These are phyloP conservation scores for Zymoseptoria tritici DNA, from an alignment of 2,329 filamentous ascomycete genomes.

Conservation along the genomic window DNA sequence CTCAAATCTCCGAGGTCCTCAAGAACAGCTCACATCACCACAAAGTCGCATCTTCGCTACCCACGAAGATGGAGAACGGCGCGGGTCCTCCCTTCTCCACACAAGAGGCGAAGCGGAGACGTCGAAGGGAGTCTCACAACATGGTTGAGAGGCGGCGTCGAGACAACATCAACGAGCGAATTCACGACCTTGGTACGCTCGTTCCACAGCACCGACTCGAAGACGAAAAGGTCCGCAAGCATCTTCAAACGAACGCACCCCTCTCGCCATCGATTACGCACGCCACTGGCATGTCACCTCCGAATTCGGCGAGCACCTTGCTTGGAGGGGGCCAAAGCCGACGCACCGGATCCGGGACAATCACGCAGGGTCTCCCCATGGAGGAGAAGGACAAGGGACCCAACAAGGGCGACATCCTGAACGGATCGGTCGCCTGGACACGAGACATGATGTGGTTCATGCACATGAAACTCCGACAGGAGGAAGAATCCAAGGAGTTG, in stretches of 20 bases:
- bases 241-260: conserved; percentile 85
- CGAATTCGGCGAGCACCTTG: conserved; percentile 79
- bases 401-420: conserved; percentile 97
- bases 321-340: conserved; percentile 78
- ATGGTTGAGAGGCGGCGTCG: conserved; percentile 87
- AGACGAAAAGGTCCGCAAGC: conserved; percentile 93
- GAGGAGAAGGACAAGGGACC: conserved; percentile 98
- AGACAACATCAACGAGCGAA: conserved; percentile 98
- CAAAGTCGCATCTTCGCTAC: conserved; percentile 56
- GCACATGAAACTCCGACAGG: conserved; percentile 79
- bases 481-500: conserved; percentile 74
- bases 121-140: conserved; percentile 90
- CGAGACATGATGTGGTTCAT: conserved; percentile 97
- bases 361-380: conserved; percentile 83
- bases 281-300: conserved; percentile 59
- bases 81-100: conserved; percentile 51
- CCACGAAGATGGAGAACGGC: conserved; percentile 67
- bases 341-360: conserved; percentile 61
- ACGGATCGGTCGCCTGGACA: conserved; percentile 94
- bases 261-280: conserved; percentile 69
- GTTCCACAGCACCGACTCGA: conserved; percentile 89
- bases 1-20: conserved; percentile 82
- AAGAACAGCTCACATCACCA: conserved; percentile 65
- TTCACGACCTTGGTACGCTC: conserved; percentile 89
- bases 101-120: conserved; percentile 87